Percentiles rank a stretch among this genome's conserved stretches.
These are phyloP conservation scores for Mrakia frigida DNA, from an alignment of 768 basidiomycete genomes.

Conservation along the genomic window DNA sequence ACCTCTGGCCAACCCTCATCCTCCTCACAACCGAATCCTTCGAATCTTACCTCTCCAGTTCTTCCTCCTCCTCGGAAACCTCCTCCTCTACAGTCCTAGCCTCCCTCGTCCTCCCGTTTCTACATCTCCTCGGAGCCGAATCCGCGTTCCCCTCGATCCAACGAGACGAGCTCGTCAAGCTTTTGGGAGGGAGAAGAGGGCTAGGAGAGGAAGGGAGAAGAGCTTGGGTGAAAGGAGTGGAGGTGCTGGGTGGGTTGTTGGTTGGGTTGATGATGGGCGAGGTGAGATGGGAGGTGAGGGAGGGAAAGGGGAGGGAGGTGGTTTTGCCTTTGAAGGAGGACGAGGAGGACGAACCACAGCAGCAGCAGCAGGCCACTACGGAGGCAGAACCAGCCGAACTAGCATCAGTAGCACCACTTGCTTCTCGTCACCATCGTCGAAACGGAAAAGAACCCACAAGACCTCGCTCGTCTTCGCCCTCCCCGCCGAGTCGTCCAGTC, in stretches of 20 bases:
- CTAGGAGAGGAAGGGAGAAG: neutral
- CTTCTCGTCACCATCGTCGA: neutral
- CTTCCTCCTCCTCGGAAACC: neutral
- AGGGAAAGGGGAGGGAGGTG: neutral
- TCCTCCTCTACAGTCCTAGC: neutral
- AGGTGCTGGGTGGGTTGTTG: neutral
- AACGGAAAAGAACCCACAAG: neutral
- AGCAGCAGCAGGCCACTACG: too few relatives aligned
- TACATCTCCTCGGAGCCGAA: neutral
- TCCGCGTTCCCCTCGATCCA: neutral
- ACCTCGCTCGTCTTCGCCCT: neutral
- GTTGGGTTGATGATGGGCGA: neutral
- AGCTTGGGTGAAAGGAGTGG: neutral
- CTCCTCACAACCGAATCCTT: neutral
- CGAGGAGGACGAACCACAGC: neutral
- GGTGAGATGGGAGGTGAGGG: neutral
- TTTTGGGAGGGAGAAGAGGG: neutral
- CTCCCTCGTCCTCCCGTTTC: neutral
- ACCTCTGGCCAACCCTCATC: slow-evolving; percentile 1
- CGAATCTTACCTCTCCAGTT: neutral
- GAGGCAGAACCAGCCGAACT: neutral
- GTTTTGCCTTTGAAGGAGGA: neutral
- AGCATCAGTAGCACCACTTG: too few relatives aligned
- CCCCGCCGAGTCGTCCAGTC: too few relatives aligned
- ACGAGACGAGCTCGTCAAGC: neutral